Conservation (phyloP, 106 monocot species). For the Hemerocallis citrina region DNA sequence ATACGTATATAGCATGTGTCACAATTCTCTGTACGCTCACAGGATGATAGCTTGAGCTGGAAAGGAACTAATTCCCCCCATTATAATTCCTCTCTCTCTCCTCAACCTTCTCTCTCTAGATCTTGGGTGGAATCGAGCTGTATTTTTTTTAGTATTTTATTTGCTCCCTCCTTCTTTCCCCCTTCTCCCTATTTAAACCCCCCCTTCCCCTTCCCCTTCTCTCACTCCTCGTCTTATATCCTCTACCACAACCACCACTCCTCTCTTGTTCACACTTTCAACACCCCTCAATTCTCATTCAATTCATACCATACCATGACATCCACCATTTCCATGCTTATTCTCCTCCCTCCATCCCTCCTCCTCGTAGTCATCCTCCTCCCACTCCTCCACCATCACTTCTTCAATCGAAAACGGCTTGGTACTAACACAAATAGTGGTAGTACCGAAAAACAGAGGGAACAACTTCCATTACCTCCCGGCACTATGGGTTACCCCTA, state of each 20-base stretch:
- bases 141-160: not conserved
- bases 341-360: not conserved
- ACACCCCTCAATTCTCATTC: not conserved
- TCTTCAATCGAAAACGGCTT: not conserved
- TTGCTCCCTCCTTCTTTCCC: no score
- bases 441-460: not conserved
- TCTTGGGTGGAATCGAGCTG: not conserved
- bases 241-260: not conserved
- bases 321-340: not conserved
- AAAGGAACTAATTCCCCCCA: no score
- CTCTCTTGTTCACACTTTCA: not conserved
- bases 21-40: no score
- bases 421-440: not conserved
- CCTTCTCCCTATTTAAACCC: not conserved
- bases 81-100: no score
- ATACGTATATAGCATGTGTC: no score
- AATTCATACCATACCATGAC: not conserved
- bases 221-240: not conserved
- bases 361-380: not conserved
- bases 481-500: constrained; percentile 67
- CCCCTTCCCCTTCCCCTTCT: not conserved
- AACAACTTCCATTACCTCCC: constrained; percentile 23
- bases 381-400: not conserved
- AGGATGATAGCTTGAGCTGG: no score
- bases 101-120: no score